Percentiles rank a stretch among this genome's conserved stretches.
Evolutionary conservation across 139 green algal species (phyloP).

Genomic region (Zygnema circumcarinatum): DNA sequence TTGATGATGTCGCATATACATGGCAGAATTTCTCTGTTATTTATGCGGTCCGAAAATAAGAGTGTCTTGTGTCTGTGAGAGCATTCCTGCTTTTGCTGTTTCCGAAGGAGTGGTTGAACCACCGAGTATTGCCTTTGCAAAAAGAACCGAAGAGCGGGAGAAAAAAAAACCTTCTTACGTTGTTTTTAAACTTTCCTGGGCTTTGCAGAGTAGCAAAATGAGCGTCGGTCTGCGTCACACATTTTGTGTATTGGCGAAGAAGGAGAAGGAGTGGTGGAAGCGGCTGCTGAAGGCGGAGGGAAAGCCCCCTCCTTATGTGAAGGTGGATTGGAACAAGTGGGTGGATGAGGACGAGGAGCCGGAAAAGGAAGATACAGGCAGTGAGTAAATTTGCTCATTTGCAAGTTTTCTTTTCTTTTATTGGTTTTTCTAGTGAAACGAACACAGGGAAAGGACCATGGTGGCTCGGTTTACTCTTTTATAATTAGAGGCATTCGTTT

Average conservation of each 20-base stretch:
- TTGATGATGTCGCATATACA: no score
- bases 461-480: neutral
- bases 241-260: constrained; percentile 52
- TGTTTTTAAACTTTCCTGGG: neutral
- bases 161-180: no score
- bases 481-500: constrained; percentile 1
- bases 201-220: constrained; percentile 58
- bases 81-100: no score
- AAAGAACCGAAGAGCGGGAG: no score
- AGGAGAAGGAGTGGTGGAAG: constrained; percentile 41
- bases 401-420: neutral
- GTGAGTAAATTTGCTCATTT: constrained; percentile 13
- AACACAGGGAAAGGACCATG: neutral
- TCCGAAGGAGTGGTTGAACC: no score
- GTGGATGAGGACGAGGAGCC: constrained; percentile 63
- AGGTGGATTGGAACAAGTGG: constrained; percentile 65
- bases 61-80: no score
- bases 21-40: no score
- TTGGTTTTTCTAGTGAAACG: neutral
- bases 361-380: constrained; percentile 21
- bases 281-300: constrained; percentile 57
- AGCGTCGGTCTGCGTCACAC: constrained; percentile 40
- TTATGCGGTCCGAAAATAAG: no score
- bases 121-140: no score
- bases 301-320: constrained; percentile 57